Percentiles rank a stretch among this genome's conserved stretches.
Conservation (phyloP, 176 grass and related monocot genomes). For the Oryza australiensis region DNA sequence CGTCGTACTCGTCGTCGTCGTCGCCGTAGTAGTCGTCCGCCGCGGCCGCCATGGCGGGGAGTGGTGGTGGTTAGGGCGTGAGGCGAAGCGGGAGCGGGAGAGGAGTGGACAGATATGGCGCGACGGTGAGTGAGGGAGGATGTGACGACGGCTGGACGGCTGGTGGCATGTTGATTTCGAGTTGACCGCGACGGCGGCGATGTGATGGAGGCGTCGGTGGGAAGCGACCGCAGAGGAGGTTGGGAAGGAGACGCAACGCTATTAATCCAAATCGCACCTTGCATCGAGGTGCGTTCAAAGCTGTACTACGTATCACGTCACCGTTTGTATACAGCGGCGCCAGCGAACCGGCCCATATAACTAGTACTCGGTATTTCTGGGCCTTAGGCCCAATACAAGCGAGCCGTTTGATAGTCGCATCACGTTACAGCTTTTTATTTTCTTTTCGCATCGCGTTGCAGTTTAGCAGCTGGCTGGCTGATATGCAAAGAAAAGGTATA, state of each 20-base stretch:
- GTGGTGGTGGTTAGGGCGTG: neutral
- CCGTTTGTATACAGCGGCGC: no score
- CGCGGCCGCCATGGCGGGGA: conserved; percentile 6
- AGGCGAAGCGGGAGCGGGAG: neutral
- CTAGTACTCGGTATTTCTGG: no score
- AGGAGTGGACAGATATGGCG: neutral
- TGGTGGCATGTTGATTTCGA: conserved; percentile 38
- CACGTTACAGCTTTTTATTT: no score
- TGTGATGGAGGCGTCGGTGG: conserved; percentile 20
- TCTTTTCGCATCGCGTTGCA: no score
- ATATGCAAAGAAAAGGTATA: no score
- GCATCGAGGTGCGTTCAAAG: neutral
- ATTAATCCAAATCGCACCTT: conserved; percentile 7
- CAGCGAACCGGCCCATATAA: no score
- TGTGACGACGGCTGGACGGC: conserved; percentile 1
- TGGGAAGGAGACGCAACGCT: neutral
- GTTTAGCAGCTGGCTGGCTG: no score
- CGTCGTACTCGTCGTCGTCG: conserved; percentile 71
- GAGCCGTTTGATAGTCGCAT: no score
- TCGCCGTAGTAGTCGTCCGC: conserved; percentile 4
- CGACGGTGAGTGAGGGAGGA: neutral
- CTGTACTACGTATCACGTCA: no score
- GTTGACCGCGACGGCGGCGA: conserved; percentile 10
- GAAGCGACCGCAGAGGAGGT: neutral
- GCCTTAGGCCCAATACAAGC: no score